These are phyloP conservation scores for Aspergillus versicolor DNA, from an alignment of 2,329 filamentous ascomycete species.

Conservation along the genomic window DNA sequence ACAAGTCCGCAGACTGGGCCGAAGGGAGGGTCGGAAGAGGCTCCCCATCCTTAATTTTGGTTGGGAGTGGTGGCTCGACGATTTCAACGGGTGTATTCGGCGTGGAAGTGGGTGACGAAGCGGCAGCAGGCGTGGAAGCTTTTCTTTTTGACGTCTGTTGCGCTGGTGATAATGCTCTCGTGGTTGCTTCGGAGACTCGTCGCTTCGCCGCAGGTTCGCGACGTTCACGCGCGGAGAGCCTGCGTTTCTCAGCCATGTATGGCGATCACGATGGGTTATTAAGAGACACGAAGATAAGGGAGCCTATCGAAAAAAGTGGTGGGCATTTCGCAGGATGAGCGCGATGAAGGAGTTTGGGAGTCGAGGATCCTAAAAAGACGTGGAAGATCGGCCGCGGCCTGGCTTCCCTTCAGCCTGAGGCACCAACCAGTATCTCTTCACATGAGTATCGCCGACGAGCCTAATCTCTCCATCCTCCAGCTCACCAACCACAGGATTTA, in stretches of 20 bases:
- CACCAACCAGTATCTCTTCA: background rate
- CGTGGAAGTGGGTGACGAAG: constrained; percentile 25
- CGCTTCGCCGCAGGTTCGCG: constrained; percentile 45
- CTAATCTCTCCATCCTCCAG: background rate
- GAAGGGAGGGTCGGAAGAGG: constrained; percentile 54
- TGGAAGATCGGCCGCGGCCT: background rate
- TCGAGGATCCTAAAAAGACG: constrained; percentile 3
- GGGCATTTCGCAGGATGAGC: constrained; percentile 10
- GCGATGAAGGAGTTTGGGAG: constrained; percentile 7
- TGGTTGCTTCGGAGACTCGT: constrained; percentile 41
- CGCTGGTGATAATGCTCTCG: constrained; percentile 23
- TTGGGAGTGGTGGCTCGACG: constrained; percentile 48
- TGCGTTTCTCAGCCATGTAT: constrained; percentile 45
- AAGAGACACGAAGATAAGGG: background rate
- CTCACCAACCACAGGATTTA: background rate
- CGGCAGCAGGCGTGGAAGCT: constrained; percentile 29
- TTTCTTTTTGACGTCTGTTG: constrained; percentile 34
- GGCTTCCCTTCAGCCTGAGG: constrained; percentile 1
- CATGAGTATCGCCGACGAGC: background rate
- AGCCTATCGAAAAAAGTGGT: background rate
- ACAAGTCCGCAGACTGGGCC: constrained; percentile 50
- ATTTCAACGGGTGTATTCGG: constrained; percentile 29
- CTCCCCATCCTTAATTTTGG: constrained; percentile 53
- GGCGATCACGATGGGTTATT: constrained; percentile 1
- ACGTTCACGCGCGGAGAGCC: constrained; percentile 43